phyloP scores from a whole-genome alignment of 768 basidiomycete genomes.

The Termitomyces sp. region DNA sequence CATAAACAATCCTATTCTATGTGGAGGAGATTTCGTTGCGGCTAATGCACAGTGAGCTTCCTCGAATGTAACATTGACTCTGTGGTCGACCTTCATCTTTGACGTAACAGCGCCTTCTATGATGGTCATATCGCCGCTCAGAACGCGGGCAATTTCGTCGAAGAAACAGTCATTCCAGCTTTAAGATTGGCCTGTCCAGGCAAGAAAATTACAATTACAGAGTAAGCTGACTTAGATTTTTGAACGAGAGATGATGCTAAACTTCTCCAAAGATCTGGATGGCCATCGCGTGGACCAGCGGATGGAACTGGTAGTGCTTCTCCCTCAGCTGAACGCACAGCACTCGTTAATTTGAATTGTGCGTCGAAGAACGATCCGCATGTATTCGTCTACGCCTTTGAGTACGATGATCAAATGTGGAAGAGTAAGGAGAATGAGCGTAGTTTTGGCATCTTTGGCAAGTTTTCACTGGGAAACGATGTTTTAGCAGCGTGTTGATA shows the following conservation, averaged over 20 bases:
- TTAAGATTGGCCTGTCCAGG: constrained; percentile 15
- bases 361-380: constrained; percentile 10
- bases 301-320: constrained; percentile 6
- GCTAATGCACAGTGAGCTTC: constrained; percentile 36
- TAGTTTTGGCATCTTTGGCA: constrained; percentile 18
- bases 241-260: neutral
- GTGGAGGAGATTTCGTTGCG: constrained; percentile 34
- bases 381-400: constrained; percentile 16
- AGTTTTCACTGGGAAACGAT: constrained; percentile 12
- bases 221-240: constrained; percentile 4
- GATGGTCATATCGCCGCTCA: constrained; percentile 9
- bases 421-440: constrained; percentile 17
- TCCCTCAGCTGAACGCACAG: constrained; percentile 4
- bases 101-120: constrained; percentile 12
- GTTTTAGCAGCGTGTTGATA: constrained; percentile 12
- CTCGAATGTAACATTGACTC: neutral
- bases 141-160: constrained; percentile 16
- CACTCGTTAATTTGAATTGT: constrained; percentile 16
- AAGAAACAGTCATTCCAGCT: constrained; percentile 10
- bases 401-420: constrained; percentile 18
- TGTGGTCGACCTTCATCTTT: neutral
- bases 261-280: constrained; percentile 11
- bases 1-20: constrained; percentile 27
- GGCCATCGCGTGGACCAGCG: constrained; percentile 17
- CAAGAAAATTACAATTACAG: constrained; percentile 16